Evolutionary conservation across 805 yeast species (phyloP).

Genomic region (Sugiyamaella lignohabitans): DNA sequence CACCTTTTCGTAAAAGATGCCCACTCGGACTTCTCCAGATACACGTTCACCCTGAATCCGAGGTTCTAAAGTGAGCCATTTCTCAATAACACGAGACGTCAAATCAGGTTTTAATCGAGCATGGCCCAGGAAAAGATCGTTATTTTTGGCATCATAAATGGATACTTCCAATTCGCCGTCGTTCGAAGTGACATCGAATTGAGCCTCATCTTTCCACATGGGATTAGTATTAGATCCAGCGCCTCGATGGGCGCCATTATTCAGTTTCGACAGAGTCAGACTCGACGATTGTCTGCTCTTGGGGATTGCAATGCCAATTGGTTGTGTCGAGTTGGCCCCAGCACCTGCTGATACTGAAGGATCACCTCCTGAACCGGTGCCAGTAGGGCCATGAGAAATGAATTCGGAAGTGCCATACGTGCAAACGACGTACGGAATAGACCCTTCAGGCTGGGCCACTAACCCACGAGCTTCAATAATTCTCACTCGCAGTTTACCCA

Average conservation of each 20-base stretch:
- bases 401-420: constrained; percentile 48
- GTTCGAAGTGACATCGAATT: constrained; percentile 74
- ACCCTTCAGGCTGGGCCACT: constrained; percentile 44
- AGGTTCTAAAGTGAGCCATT: constrained; percentile 70
- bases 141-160: constrained; percentile 78
- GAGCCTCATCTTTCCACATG: constrained; percentile 86
- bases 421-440: constrained; percentile 46
- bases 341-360: constrained; percentile 29
- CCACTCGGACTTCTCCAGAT: constrained; percentile 69
- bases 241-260: neutral
- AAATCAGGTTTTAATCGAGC: constrained; percentile 61
- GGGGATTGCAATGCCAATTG: constrained; percentile 35
- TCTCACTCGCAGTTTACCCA: constrained; percentile 72
- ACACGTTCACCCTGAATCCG: constrained; percentile 72
- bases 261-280: constrained; percentile 15
- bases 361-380: constrained; percentile 22
- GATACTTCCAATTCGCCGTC: constrained; percentile 80
- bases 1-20: constrained; percentile 64
- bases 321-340: constrained; percentile 16
- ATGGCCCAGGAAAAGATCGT: constrained; percentile 84
- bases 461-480: constrained; percentile 76
- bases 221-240: constrained; percentile 46
- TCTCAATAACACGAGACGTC: constrained; percentile 35
- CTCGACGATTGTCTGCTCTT: constrained; percentile 20
- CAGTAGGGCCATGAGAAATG: constrained; percentile 70